Base-by-base conservation (phyloP, 441 rosid genomes). In the Croton laevigatus region DNA sequence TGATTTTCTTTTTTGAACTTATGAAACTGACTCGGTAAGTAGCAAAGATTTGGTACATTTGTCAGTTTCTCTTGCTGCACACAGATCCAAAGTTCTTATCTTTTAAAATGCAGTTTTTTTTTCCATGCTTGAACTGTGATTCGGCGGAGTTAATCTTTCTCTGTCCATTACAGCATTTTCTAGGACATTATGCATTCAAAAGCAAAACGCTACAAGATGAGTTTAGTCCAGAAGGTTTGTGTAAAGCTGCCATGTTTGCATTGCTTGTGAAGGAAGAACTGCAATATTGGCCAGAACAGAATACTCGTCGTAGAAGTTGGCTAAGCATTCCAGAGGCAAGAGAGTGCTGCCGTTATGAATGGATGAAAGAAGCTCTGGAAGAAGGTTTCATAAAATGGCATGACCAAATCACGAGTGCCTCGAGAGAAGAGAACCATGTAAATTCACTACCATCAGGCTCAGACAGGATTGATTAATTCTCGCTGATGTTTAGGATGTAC, bases 181-280 rank as follows among this genome's bases (percentile, higher is more conserved):
- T 90, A 54, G 95, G 96, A 63, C 72, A 76, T 61, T 92, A 90
- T 42, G 76, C 80, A 73, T 86, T 90, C 77, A 86, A 84, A 78
- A 88, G 93, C 80, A 92, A 88, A 75, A 86, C 93, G 34, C 89
- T 82, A 69, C 87, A 90, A 79, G 93, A 92, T 55, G 89, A 86
- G 79, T 89, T 78, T 75, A 79, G 96, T 73, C 94, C 91, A 0
- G 89, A 90, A 75, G 93, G 96, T 55, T 77, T 83, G 71, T 92
- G 96, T 76, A 85, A 82, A 82, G 96, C 94, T 1, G 83, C 91
- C 54, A 87, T 90, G 93, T 88, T 87, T 76, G 88, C 85, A 1
- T 76, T 90, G 82, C 71, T 76, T 5, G 93, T 88, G 40, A 87
- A 77, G 62, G 94, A 92, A 73, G 93, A 87, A 80, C 80, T 88